These are phyloP conservation scores for Kingdonia uniflora DNA, from an alignment of 164 flowering plant genomes.

Conservation along the genomic window DNA sequence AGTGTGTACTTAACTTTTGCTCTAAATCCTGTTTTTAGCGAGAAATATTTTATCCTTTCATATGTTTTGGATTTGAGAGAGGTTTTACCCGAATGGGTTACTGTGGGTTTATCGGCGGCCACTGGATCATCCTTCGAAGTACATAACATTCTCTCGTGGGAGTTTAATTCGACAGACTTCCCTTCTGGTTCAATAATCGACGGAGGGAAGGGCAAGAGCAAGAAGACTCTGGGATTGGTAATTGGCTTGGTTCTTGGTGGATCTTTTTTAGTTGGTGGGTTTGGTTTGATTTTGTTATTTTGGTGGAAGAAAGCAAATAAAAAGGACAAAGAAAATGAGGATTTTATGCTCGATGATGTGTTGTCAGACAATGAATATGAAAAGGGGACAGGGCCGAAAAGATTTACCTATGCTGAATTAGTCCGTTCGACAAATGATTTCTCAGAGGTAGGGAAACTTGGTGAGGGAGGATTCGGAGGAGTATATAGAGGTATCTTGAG, in stretches of 20 bases:
- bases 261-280: background rate
- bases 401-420: constrained; percentile 12
- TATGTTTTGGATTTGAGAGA: constrained; percentile 13
- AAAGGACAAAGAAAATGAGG: background rate
- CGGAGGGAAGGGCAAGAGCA: background rate
- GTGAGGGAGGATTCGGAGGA: constrained; percentile 32
- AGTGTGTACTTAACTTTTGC: constrained; percentile 13
- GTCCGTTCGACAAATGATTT: constrained; percentile 17
- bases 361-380: constrained; percentile 11
- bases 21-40: constrained; percentile 4
- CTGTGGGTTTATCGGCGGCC: constrained; percentile 16
- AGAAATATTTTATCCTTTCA: constrained; percentile 7
- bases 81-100: constrained; percentile 14
- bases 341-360: background rate
- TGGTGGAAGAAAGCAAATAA: background rate
- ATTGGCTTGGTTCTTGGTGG: constrained; percentile 10
- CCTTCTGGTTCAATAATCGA: background rate
- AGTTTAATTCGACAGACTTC: constrained; percentile 13
- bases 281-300: background rate
- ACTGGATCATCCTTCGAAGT: constrained; percentile 1
- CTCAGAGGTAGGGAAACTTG: constrained; percentile 20
- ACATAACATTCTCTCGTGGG: constrained; percentile 13
- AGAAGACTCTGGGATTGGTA: background rate
- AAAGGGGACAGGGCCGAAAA: constrained; percentile 15
- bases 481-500: constrained; percentile 11